Evolutionary conservation across 192 early-diverging fungal species (phyloP).

Genomic region (Linnemannia zychae): DNA sequence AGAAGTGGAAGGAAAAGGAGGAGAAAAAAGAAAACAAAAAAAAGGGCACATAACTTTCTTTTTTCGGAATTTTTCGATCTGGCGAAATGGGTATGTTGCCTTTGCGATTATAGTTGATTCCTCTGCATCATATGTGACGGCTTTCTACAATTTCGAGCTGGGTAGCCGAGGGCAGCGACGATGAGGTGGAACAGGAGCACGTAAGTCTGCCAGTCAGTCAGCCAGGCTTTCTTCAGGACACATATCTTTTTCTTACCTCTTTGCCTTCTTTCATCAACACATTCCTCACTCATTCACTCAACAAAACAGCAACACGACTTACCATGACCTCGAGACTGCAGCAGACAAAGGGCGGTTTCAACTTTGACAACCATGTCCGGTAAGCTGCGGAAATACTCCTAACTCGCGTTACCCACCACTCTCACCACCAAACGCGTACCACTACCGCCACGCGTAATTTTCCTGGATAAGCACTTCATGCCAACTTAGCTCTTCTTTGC

Average conservation of each 20-base stretch:
- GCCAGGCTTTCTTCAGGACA: too few relatives aligned
- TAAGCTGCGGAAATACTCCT: slow-evolving; percentile 34
- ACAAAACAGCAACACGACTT: not conserved
- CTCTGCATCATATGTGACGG: not conserved
- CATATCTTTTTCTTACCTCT: not conserved
- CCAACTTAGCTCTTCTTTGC: not conserved
- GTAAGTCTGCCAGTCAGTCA: too few relatives aligned
- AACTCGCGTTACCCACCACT: not conserved
- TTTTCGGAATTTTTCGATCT: slow-evolving; percentile 9
- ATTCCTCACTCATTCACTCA: not conserved
- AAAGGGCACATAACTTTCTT: slow-evolving; percentile 10
- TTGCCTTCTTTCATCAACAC: not conserved
- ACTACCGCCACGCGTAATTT: slow-evolving; percentile 20
- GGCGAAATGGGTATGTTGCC: not conserved
- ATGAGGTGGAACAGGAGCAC: slow-evolving; percentile 1
- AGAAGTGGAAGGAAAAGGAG: not conserved
- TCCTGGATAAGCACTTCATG: not conserved
- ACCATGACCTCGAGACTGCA: slow-evolving; percentile 69
- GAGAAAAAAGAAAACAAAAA: not conserved
- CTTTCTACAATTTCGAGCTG: not conserved
- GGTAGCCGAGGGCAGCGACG: not conserved
- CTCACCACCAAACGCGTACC: not conserved
- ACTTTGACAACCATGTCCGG: slow-evolving; percentile 90
- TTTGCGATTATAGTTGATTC: not conserved
- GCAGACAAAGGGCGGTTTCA: slow-evolving; percentile 79